Conservation (phyloP, 345 rosid genomes). For the Erucastrum elatum region DNA sequence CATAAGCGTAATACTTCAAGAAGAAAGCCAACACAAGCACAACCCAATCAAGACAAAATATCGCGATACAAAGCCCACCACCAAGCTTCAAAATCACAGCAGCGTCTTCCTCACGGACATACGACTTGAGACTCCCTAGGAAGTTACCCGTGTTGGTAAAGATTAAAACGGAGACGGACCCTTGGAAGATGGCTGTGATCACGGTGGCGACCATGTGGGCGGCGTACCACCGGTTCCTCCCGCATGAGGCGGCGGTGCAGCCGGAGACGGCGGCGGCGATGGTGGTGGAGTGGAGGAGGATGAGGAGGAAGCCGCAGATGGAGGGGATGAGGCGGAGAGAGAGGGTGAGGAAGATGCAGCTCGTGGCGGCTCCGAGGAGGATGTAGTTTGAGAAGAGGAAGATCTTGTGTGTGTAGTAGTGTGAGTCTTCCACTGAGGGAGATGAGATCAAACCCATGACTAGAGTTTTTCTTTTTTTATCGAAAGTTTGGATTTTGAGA, state of each 20-base stretch:
- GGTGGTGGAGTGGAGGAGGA: constrained; percentile 49
- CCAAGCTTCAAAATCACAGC: constrained; percentile 73
- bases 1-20: constrained; percentile 70
- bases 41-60: constrained; percentile 87
- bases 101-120: constrained; percentile 84
- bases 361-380: constrained; percentile 84
- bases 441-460: constrained; percentile 39
- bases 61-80: constrained; percentile 71
- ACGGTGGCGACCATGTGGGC: constrained; percentile 88
- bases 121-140: constrained; percentile 65
- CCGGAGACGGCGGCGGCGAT: constrained; percentile 66
- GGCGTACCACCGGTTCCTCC: constrained; percentile 62
- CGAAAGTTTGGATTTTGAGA: not conserved
- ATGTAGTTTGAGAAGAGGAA: constrained; percentile 85
- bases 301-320: constrained; percentile 50
- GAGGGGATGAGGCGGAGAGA: constrained; percentile 89
- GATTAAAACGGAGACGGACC: constrained; percentile 77
- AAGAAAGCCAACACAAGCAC: constrained; percentile 86
- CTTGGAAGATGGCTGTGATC: constrained; percentile 85
- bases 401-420: constrained; percentile 60
- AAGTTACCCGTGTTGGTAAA: constrained; percentile 71
- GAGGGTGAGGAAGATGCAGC: constrained; percentile 88
- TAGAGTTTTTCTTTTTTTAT: not conserved
- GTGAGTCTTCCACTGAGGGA: constrained; percentile 41
- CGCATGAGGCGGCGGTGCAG: constrained; percentile 60